These are phyloP conservation scores for Podila clonocystis DNA, from an alignment of 192 early-diverging fungal genomes.

Conservation along the genomic window DNA sequence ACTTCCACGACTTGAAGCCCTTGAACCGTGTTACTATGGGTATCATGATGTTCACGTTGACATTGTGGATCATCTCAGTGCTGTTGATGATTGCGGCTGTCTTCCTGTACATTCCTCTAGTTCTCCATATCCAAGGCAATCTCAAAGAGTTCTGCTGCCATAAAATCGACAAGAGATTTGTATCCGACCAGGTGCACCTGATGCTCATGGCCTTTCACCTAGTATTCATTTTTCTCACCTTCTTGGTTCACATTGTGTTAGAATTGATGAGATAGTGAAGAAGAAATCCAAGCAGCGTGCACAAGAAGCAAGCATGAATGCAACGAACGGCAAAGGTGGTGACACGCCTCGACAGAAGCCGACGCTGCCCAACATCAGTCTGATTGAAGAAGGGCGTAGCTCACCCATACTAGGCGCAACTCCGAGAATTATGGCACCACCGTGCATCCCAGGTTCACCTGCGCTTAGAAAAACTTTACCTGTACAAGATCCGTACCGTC, in stretches of 20 bases:
- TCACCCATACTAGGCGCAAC: neutral
- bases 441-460: neutral
- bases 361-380: conserved; percentile 10
- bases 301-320: neutral
- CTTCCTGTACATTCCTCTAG: conserved; percentile 80
- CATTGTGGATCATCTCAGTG: conserved; percentile 67
- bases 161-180: conserved; percentile 89
- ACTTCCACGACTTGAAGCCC: neutral
- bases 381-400: conserved; percentile 1
- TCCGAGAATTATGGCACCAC: neutral
- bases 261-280: conserved; percentile 60
- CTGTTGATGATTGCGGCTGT: conserved; percentile 65
- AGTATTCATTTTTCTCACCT: too few relatives aligned
- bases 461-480: neutral
- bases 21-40: conserved; percentile 35
- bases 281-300: conserved; percentile 51
- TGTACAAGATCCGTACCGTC: conserved; percentile 2
- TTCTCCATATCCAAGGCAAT: conserved; percentile 85
- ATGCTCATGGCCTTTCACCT: too few relatives aligned
- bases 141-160: conserved; percentile 90
- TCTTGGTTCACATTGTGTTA: neutral
- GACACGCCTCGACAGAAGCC: neutral
- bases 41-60: conserved; percentile 69
- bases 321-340: neutral
- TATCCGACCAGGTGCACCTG: too few relatives aligned